Evolutionary conservation across 108 stramenopile genomes (phyloP), one percentile per base, ranked within the genome.

Genomic region (Pseudonitzschia delicatissima): DNA sequence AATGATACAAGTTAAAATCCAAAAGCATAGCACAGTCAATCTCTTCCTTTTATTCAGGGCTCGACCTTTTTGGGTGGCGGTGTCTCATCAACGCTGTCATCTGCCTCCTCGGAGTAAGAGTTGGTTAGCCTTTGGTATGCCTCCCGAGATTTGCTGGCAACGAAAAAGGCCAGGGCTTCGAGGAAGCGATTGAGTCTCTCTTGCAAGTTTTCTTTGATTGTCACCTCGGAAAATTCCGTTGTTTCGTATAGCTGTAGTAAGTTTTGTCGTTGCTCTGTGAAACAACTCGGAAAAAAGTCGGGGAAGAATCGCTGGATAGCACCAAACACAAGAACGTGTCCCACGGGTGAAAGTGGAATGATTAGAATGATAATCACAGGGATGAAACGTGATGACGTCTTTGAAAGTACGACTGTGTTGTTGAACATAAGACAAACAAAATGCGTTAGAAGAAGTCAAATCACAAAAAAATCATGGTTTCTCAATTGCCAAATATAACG

Each of bases 221-320:
- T 84, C 11, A 93, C 82, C 40, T 85, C 92, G 12, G 85, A 85
- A 65, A 87, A 93, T 57, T 93, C 92, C 3, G 92, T 85, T 12
- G 80, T 88, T 71, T 93, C 92, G 72, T 93, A 90, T 12, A 93
- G 70, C 62, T 90, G 79, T 31, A 96, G 71, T 7, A 98, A 75
- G 75, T 98, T 98, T 74, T 97, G 97, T 28, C 97, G 77, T 52
- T 93, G 79, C 69, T 98, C 96, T 4, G 97, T 96, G 65, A 93
- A 98, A 68, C 96, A 96, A 68, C 90, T 94, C 27, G 97, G 97
- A 74, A 98, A 98, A 70, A 98, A 98, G 64, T 94, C 95, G 18
- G 97, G 97, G 65, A 95, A 98, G 68, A 97, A 90, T 42, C 97
- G 79, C 73, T 96, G 97, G 63, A 98, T 98, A 23, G 95, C 94